A percentile compares a stretch with the other conserved stretches of the same genome.
phyloP scores from a whole-genome alignment of 768 basidiomycete species.

The Aureoboletus auriporus region DNA sequence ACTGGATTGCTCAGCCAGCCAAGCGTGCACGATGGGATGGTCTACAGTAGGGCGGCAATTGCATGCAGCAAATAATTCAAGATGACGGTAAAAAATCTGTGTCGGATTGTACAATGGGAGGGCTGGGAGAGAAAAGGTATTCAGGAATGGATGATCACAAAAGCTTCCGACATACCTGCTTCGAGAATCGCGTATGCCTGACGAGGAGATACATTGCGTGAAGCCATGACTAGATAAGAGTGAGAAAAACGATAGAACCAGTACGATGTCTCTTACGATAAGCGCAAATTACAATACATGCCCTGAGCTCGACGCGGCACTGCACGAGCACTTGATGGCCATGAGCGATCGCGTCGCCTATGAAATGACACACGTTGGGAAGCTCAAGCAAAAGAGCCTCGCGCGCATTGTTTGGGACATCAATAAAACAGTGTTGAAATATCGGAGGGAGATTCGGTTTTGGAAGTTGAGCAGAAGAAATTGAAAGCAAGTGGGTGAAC shows the following conservation, averaged over 20 bases:
- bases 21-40: constrained; percentile 39
- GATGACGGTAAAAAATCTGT: constrained; percentile 40
- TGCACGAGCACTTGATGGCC: constrained; percentile 52
- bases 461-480: constrained; percentile 48
- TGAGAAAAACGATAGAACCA: not conserved
- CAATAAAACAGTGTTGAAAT: constrained; percentile 40
- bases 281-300: constrained; percentile 50
- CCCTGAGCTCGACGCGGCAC: constrained; percentile 49
- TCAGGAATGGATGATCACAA: not conserved
- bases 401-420: constrained; percentile 35
- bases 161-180: constrained; percentile 32
- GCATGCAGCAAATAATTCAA: constrained; percentile 45
- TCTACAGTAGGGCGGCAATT: constrained; percentile 34
- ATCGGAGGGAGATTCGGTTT: constrained; percentile 27
- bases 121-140: constrained; percentile 24
- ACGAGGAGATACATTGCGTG: constrained; percentile 33
- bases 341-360: constrained; percentile 37
- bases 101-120: constrained; percentile 55
- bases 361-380: constrained; percentile 42
- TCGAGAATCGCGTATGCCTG: constrained; percentile 41
- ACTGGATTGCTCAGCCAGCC: constrained; percentile 31
- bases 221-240: constrained; percentile 42
- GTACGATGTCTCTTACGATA: constrained; percentile 38
- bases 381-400: constrained; percentile 44
- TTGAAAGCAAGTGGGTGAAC: constrained; percentile 50